phyloP scores from a whole-genome alignment of 1,284 basidiomycete species.

The Leccinum subatratum region DNA sequence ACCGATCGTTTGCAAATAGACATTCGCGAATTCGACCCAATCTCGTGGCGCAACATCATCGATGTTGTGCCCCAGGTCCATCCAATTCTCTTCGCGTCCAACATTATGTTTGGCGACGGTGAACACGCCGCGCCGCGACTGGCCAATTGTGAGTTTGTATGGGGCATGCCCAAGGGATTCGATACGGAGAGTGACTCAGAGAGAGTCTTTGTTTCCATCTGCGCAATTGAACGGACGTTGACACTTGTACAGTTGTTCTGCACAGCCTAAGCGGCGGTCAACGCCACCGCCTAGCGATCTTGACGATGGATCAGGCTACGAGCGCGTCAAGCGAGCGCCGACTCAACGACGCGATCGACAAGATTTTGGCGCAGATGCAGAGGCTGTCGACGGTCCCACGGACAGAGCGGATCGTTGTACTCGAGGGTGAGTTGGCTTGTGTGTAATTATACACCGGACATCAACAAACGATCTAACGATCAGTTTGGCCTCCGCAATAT shows the following conservation, averaged over 20 bases:
- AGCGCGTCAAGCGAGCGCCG: conserved; percentile 80
- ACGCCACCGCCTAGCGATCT: conserved; percentile 66
- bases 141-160: conserved; percentile 95
- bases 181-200: conserved; percentile 59
- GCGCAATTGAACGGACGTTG: background rate
- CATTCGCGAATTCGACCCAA: conserved; percentile 77
- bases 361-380: conserved; percentile 69
- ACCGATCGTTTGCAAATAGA: conserved; percentile 36
- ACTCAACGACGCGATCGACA: conserved; percentile 85
- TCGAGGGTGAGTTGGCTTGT: conserved; percentile 56
- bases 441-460: background rate
- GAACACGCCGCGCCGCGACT: conserved; percentile 75
- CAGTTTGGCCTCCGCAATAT: no score
- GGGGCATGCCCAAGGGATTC: conserved; percentile 83
- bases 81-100: conserved; percentile 61
- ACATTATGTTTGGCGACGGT: conserved; percentile 93
- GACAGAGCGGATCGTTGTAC: conserved; percentile 80
- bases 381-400: conserved; percentile 81
- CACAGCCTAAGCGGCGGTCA: conserved; percentile 72
- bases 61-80: conserved; percentile 79
- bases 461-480: no score
- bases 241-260: conserved; percentile 52
- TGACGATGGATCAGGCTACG: conserved; percentile 81
- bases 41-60: conserved; percentile 74
- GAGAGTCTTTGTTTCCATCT: no score